These are phyloP conservation scores for Cryptococcus sp. DNA, from an alignment of 1,284 basidiomycete genomes.

Conservation along the genomic window DNA sequence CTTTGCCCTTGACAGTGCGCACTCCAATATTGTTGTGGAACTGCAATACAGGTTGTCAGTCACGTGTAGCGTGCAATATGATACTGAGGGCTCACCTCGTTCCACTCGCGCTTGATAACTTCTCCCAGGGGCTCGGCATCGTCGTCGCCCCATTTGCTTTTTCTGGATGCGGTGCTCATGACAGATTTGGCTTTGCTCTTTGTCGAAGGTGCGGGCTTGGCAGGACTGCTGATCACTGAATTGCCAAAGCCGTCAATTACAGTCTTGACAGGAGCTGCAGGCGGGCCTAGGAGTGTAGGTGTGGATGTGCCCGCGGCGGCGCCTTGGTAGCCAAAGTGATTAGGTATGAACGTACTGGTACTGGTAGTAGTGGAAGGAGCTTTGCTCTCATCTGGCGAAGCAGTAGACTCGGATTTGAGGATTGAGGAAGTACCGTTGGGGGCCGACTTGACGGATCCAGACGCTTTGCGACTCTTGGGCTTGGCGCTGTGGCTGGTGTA, in stretches of 20 bases:
- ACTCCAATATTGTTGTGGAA: conserved; percentile 92
- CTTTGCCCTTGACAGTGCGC: conserved; percentile 84
- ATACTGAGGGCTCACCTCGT: conserved; percentile 32
- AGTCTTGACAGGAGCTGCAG: no score
- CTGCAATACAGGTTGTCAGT: conserved; percentile 18
- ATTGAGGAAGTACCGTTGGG: conserved; percentile 8
- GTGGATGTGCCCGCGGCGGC: no score
- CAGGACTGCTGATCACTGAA: no score
- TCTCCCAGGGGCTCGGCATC: conserved; percentile 47
- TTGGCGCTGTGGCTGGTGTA: neutral
- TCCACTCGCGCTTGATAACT: conserved; percentile 38
- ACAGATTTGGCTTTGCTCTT: conserved; percentile 16
- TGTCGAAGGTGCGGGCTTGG: neutral
- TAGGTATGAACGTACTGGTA: no score
- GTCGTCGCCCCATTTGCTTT: conserved; percentile 47
- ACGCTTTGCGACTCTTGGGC: neutral
- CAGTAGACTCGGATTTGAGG: no score
- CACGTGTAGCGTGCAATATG: neutral
- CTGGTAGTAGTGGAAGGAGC: no score
- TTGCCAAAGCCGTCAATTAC: no score
- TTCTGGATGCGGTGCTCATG: conserved; percentile 34
- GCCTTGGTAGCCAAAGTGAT: no score
- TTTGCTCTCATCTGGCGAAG: no score
- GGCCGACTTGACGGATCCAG: neutral
- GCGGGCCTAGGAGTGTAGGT: no score